Percentiles rank a stretch among this genome's conserved stretches.
These are phyloP conservation scores for Globisporangium mamillatum DNA, from an alignment of 352 stramenopile genomes.

Conservation along the genomic window DNA sequence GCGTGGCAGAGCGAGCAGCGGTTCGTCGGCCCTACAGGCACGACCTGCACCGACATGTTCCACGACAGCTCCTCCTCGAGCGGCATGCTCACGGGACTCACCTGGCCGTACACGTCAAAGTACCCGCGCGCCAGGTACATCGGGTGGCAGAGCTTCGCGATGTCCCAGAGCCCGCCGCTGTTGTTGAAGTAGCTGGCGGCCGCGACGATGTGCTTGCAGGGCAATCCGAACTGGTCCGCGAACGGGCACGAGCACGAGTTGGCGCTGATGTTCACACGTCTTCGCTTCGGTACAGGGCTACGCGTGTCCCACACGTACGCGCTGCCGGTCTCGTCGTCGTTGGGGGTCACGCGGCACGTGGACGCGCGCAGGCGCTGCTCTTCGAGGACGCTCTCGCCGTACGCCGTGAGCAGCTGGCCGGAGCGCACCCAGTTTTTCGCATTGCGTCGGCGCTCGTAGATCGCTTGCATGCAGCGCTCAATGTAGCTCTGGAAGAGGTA, in stretches of 20 bases:
- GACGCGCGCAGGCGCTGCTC: slow-evolving; percentile 28
- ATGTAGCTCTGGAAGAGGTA: slow-evolving; percentile 42
- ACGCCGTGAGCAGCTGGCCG: slow-evolving; percentile 32
- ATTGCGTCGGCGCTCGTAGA: slow-evolving; percentile 35
- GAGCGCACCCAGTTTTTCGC: slow-evolving; percentile 23
- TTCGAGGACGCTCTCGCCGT: slow-evolving; percentile 30
- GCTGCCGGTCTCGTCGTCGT: slow-evolving; percentile 37
- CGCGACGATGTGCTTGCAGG: slow-evolving; percentile 42
- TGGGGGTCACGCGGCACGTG: slow-evolving; percentile 38
- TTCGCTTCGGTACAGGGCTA: slow-evolving; percentile 32
- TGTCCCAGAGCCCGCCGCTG: slow-evolving; percentile 28
- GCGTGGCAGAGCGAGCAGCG: slow-evolving; percentile 43
- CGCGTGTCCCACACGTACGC: slow-evolving; percentile 48
- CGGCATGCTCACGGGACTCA: slow-evolving; percentile 31
- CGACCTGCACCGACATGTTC: slow-evolving; percentile 36
- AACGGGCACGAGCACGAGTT: slow-evolving; percentile 40
- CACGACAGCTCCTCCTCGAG: slow-evolving; percentile 44
- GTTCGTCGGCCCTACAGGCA: slow-evolving; percentile 26
- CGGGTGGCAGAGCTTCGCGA: slow-evolving; percentile 28
- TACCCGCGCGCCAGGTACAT: slow-evolving; percentile 37
- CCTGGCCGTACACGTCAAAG: slow-evolving; percentile 27
- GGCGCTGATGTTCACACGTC: slow-evolving; percentile 38
- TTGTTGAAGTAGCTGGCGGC: slow-evolving; percentile 39
- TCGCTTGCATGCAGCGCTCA: slow-evolving; percentile 35
- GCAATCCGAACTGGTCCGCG: slow-evolving; percentile 35